Evolutionary conservation across 164 flowering plant species (phyloP).

Genomic region (Tinospora cordifolia): DNA sequence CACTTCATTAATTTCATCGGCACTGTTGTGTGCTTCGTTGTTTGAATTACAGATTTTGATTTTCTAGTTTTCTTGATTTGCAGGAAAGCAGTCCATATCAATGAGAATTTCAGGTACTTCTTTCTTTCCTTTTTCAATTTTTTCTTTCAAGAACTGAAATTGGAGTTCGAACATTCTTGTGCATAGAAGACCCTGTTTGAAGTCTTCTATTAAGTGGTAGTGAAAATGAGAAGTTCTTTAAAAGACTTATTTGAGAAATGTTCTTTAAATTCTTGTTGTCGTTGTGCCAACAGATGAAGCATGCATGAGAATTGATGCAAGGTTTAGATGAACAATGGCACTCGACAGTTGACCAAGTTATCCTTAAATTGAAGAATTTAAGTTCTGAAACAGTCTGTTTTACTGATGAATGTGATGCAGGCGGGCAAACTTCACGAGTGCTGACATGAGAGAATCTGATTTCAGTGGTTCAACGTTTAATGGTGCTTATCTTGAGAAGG

Average conservation of each 20-base stretch:
- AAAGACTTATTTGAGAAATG: too few species aligned
- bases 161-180: too few species aligned
- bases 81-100: slow-evolving; percentile 84
- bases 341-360: neutral
- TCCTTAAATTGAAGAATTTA: neutral
- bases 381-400: neutral
- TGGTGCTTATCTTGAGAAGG: slow-evolving; percentile 98
- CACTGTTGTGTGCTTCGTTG: neutral
- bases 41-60: neutral
- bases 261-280: too few species aligned
- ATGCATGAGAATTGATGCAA: neutral
- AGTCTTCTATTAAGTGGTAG: too few species aligned
- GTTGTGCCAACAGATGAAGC: too few species aligned
- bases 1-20: neutral
- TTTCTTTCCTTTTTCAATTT: neutral
- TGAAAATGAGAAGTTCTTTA: too few species aligned
- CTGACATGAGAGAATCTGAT: slow-evolving; percentile 96
- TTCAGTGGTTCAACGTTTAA: slow-evolving; percentile 97
- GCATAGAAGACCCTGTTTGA: too few species aligned
- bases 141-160: too few species aligned
- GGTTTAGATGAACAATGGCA: neutral
- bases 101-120: slow-evolving; percentile 87
- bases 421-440: slow-evolving; percentile 93
- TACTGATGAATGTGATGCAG: slow-evolving; percentile 32
- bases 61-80: slow-evolving; percentile 15